Evolutionary conservation across 768 basidiomycete species (phyloP), one percentile per base, ranked within the genome.

Genomic region (Boletus insuetus): DNA sequence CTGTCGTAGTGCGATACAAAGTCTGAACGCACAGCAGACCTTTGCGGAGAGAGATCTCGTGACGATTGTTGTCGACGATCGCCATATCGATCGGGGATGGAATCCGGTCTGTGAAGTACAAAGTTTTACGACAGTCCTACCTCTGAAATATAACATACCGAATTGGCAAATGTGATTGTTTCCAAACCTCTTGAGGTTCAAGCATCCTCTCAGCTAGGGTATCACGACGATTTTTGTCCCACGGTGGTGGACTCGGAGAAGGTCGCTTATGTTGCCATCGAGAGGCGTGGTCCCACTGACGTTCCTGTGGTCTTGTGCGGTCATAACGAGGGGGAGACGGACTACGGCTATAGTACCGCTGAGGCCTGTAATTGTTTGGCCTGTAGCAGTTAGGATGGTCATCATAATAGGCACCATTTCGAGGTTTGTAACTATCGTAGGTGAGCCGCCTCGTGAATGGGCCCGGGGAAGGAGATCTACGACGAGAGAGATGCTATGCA

Each of bases 111-210:
- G 56, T 17, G 47, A 55, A 49, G 29, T 38, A 43, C 44, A 40
- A 16, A 48, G 52, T 52, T 61, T 56, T 55, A 67, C 46, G 43
- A 54, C 38, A 51, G 59, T 53, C 48, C 61, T 64, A 65, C 66
- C 60, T 65, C 47, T 46, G 54, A 51, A 37, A 59, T 55, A 47
- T 40, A 56, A 75, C 74, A 65, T 68, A 64, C 59, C 77, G 73
- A 35, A 48, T 31, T 31, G 74, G 64, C 60, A 63, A 63, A 60
- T 82, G 82, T 10, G 72, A 69, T 59, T 85, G 81, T 65, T 84
- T 87, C 88, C 89, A 89, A 32, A 75, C 71, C 19, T 86, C 84
- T 34, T 85, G 86, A 32, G 88, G 86, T 65, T 90, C 89, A 64
- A 89, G 84, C 76, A 84, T 81, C 59, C 85, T 77, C 55, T 79